A percentile compares a stretch with the other conserved stretches of the same genome.
These are phyloP conservation scores for Paecilomyces dactylethromorphus DNA, from an alignment of 2,329 filamentous ascomycete genomes.

Conservation along the genomic window DNA sequence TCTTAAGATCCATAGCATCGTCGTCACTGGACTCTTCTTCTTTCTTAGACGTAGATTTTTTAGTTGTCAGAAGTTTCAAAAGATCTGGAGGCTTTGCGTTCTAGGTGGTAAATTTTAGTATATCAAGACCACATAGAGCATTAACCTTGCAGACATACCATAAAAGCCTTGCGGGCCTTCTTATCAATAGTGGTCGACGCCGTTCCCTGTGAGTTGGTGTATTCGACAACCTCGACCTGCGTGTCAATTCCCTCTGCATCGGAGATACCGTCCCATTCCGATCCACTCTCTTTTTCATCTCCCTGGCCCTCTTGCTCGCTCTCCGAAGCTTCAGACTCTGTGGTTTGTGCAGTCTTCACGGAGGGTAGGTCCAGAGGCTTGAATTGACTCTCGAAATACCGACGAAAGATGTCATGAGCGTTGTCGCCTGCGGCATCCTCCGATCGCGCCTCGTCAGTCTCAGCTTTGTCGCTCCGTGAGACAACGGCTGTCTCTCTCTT, in stretches of 20 bases:
- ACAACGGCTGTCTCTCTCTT: constrained; percentile 38
- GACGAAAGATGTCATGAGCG: constrained; percentile 68
- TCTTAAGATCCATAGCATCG: constrained; percentile 67
- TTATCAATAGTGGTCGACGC: constrained; percentile 43
- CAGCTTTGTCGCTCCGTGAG: constrained; percentile 15
- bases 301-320: constrained; percentile 12
- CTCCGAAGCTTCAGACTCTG: constrained; percentile 10
- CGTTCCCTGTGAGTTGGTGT: constrained; percentile 42
- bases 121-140: not conserved
- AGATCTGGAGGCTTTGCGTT: constrained; percentile 44
- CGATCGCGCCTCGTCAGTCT: constrained; percentile 11
- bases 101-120: constrained; percentile 15
- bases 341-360: constrained; percentile 4
- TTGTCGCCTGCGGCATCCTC: constrained; percentile 37
- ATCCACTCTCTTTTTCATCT: constrained; percentile 28
- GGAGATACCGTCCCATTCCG: constrained; percentile 61
- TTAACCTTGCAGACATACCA: constrained; percentile 45
- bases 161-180: constrained; percentile 70
- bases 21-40: constrained; percentile 40
- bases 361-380: constrained; percentile 53
- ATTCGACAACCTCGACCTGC: constrained; percentile 56
- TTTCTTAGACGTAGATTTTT: constrained; percentile 16
- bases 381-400: constrained; percentile 85
- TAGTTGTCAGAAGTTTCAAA: constrained; percentile 10
- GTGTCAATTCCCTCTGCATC: constrained; percentile 38